A percentile compares a stretch with the other conserved stretches of the same genome.
These are phyloP conservation scores for Cladobotryum mycophilum DNA, from an alignment of 2,329 filamentous ascomycete species.

Conservation along the genomic window DNA sequence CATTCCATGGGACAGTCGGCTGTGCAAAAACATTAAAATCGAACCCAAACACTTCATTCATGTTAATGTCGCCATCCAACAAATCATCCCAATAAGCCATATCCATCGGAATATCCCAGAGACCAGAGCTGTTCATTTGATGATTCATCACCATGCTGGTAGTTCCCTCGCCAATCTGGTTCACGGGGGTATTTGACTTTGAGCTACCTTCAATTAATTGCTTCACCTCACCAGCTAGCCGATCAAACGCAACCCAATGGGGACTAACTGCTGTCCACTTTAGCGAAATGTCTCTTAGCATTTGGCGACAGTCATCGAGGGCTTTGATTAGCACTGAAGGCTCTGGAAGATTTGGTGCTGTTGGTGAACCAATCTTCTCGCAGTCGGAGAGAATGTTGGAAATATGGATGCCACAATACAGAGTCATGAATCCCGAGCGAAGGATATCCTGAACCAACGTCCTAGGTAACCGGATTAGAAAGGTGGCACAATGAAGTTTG, in stretches of 20 bases:
- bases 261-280: constrained; percentile 5
- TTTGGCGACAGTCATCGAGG: constrained; percentile 7
- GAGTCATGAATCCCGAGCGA: constrained; percentile 7
- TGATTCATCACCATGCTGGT: not conserved
- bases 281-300: constrained; percentile 7
- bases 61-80: constrained; percentile 5
- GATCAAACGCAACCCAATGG: constrained; percentile 8
- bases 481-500: not conserved
- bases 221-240: constrained; percentile 5
- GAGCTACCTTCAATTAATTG: constrained; percentile 1
- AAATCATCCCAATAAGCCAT: constrained; percentile 8
- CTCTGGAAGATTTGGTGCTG: not conserved
- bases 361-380: not conserved
- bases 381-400: constrained; percentile 5
- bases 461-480: not conserved
- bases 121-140: not conserved
- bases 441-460: constrained; percentile 9
- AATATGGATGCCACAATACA: constrained; percentile 9
- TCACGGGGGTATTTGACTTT: not conserved
- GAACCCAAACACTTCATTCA: constrained; percentile 10
- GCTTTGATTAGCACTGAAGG: constrained; percentile 3
- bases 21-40: constrained; percentile 4
- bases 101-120: constrained; percentile 10
- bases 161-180: not conserved
- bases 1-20: not conserved